Evolutionary conservation across 2,329 filamentous ascomycete genomes (phyloP).

Genomic region (Colletotrichum sojae): DNA sequence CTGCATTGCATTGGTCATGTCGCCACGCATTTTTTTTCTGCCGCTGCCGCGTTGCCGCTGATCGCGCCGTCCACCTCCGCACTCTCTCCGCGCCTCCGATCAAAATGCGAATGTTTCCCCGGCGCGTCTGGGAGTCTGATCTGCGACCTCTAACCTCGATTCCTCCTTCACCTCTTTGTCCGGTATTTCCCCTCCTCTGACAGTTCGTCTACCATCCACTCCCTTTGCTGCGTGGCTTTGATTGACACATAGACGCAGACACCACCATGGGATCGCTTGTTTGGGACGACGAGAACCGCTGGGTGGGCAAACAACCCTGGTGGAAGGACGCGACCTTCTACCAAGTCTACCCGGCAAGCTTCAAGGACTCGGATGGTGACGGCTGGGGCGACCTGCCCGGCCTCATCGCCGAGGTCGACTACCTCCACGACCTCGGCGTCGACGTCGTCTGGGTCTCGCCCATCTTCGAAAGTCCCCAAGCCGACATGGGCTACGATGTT

Average conservation of each 20-base stretch:
- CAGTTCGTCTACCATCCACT: not conserved
- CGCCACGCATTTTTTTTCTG: constrained; percentile 26
- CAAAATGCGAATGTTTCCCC: constrained; percentile 33
- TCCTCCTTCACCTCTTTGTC: not conserved
- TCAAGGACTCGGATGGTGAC: constrained; percentile 70
- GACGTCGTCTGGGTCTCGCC: constrained; percentile 73
- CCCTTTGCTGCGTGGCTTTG: not conserved
- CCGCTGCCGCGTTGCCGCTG: constrained; percentile 16
- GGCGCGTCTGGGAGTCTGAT: constrained; percentile 5
- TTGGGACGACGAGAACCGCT: constrained; percentile 49
- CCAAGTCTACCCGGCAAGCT: constrained; percentile 72
- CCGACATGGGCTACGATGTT: constrained; percentile 83
- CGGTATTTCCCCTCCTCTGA: not conserved
- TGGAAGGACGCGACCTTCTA: constrained; percentile 64
- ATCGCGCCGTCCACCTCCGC: constrained; percentile 20
- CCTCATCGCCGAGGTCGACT: constrained; percentile 75
- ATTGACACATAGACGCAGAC: not conserved
- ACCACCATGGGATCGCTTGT: constrained; percentile 51
- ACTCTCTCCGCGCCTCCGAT: constrained; percentile 3
- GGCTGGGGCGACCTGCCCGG: constrained; percentile 77
- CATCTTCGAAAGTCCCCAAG: constrained; percentile 69
- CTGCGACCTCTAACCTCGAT: constrained; percentile 4
- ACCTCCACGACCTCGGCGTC: constrained; percentile 72
- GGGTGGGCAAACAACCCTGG: constrained; percentile 55
- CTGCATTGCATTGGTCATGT: constrained; percentile 16